These are phyloP conservation scores for Trichophaea hybrida DNA, from an alignment of 2,329 filamentous ascomycete genomes.

Conservation along the genomic window DNA sequence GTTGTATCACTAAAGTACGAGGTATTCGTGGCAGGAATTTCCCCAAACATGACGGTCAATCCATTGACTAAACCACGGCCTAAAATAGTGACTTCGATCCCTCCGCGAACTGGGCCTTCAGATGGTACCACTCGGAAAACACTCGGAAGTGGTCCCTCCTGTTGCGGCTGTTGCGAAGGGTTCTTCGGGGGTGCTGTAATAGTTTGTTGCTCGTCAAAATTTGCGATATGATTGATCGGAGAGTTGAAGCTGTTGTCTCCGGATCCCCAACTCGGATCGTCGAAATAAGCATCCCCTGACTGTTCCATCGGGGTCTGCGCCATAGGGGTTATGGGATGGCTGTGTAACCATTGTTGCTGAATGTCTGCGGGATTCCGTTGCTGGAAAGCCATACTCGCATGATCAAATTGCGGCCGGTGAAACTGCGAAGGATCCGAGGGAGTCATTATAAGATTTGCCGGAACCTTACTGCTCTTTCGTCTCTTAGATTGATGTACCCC, in stretches of 20 bases:
- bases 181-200: not conserved
- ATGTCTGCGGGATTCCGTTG: not conserved
- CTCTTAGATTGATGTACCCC: constrained; percentile 3
- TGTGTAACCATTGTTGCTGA: not conserved
- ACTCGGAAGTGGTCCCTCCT: not conserved
- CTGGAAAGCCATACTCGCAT: not conserved
- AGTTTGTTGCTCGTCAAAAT: not conserved
- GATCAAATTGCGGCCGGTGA: not conserved
- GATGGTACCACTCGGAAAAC: constrained; percentile 40
- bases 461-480: constrained; percentile 40
- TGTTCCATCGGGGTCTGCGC: not conserved
- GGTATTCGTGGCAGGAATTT: constrained; percentile 52
- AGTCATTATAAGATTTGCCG: constrained; percentile 67
- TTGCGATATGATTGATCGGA: too few species aligned
- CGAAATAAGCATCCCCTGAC: not conserved
- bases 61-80: constrained; percentile 67
- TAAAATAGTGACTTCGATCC: constrained; percentile 73
- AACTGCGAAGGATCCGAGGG: not conserved
- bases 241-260: not conserved
- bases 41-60: constrained; percentile 75
- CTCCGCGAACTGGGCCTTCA: constrained; percentile 68
- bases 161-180: not conserved
- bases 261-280: not conserved
- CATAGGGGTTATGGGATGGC: not conserved
- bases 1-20: constrained; percentile 69